These are phyloP conservation scores for Triticum urartu DNA, from an alignment of 176 grass and related monocot genomes.

Conservation along the genomic window DNA sequence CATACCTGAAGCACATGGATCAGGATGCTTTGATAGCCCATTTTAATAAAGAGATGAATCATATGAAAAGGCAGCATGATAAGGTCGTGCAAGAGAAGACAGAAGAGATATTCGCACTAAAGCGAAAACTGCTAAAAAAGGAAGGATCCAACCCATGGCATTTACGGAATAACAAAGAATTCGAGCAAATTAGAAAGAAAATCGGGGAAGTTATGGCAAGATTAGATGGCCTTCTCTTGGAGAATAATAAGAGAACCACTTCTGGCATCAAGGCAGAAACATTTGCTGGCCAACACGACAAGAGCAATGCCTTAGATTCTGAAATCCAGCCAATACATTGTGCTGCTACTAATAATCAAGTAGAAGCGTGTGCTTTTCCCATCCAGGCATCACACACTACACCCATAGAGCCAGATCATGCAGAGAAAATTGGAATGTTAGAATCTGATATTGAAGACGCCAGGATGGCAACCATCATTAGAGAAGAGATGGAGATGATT, in stretches of 20 bases:
- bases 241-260: constrained; percentile 38
- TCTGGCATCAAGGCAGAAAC: constrained; percentile 32
- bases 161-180: constrained; percentile 58
- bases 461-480: constrained; percentile 24
- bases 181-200: constrained; percentile 62
- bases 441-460: constrained; percentile 41
- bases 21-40: constrained; percentile 34
- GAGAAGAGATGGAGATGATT: constrained; percentile 44
- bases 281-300: constrained; percentile 39
- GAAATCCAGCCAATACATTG: constrained; percentile 32
- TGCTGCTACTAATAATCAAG: constrained; percentile 16
- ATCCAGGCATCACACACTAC: neutral
- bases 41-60: constrained; percentile 43
- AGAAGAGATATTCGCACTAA: constrained; percentile 54
- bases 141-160: constrained; percentile 48
- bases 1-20: constrained; percentile 33
- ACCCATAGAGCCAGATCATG: constrained; percentile 14
- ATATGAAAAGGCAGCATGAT: constrained; percentile 66
- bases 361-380: neutral
- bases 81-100: constrained; percentile 31
- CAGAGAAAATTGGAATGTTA: constrained; percentile 20
- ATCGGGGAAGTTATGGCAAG: constrained; percentile 37
- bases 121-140: constrained; percentile 30
- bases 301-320: constrained; percentile 24
- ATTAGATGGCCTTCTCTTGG: constrained; percentile 51